phyloP scores from a whole-genome alignment of 139 green algal genomes.

The Ettlia oleoabundans region DNA sequence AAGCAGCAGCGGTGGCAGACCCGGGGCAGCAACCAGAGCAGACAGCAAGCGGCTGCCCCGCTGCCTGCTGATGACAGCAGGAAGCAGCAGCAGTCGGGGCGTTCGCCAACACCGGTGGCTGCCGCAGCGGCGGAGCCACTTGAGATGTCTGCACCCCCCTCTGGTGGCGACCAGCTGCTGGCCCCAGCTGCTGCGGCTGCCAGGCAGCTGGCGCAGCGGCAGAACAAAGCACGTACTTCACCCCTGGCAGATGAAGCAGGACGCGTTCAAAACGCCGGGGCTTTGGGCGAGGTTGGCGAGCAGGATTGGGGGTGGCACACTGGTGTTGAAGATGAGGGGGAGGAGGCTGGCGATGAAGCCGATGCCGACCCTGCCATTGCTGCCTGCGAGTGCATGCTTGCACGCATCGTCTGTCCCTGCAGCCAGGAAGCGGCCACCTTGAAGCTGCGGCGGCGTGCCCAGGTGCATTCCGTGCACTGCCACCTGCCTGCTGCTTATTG shows the following conservation, averaged over 20 bases:
- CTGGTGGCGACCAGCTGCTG: too few relatives aligned
- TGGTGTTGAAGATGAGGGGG: neutral
- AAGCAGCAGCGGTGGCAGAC: too few relatives aligned
- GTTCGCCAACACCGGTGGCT: neutral
- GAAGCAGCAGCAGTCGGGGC: neutral
- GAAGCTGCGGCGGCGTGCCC: conserved; percentile 6
- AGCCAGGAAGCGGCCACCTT: conserved; percentile 1
- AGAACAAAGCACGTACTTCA: neutral
- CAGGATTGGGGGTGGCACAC: too few relatives aligned
- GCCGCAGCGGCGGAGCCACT: neutral
- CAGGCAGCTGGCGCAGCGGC: neutral
- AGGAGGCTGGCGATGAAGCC: neutral
- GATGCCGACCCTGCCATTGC: neutral
- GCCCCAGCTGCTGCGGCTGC: neutral
- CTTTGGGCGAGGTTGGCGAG: too few relatives aligned
- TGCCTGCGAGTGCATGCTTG: neutral
- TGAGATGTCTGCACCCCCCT: conserved; percentile 20
- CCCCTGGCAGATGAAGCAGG: too few relatives aligned
- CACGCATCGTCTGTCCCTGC: neutral
- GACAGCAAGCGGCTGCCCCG: neutral
- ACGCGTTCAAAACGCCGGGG: too few relatives aligned
- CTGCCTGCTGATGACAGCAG: neutral
- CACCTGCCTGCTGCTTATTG: neutral
- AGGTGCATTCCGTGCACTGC: too few relatives aligned
- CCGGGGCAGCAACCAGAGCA: neutral